Conservation (phyloP, 2,329 filamentous ascomycete genomes). For the Ceratocystis albifundus region DNA sequence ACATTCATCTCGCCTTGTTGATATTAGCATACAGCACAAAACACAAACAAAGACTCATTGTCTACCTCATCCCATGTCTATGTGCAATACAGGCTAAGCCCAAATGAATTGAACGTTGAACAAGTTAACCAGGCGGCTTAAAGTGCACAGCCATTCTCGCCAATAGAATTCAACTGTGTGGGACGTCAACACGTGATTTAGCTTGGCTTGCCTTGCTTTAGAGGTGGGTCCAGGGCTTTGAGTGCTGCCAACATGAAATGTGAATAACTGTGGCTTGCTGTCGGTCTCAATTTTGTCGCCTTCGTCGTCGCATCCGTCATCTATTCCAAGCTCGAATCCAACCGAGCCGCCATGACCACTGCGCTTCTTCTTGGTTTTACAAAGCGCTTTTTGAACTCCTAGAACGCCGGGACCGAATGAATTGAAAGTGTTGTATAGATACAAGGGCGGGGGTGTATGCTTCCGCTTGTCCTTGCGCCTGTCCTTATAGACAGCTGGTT, state of each 20-base stretch:
- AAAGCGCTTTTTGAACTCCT: constrained; percentile 39
- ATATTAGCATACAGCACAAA: neutral
- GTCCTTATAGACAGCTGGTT: constrained; percentile 37
- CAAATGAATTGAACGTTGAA: neutral
- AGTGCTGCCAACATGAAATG: neutral
- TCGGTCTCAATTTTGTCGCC: constrained; percentile 43
- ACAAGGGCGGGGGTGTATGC: constrained; percentile 27
- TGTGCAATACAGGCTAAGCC: neutral
- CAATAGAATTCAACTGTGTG: constrained; percentile 1
- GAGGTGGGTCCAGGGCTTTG: neutral
- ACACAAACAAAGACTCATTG: neutral
- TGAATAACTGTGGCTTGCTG: neutral
- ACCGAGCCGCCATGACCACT: constrained; percentile 25
- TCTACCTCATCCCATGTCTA: neutral
- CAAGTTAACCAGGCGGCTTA: no score
- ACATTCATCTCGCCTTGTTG: neutral
- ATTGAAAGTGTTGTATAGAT: constrained; percentile 27
- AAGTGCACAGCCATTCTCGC: neutral
- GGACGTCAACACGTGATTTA: neutral
- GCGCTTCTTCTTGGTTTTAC: constrained; percentile 25
- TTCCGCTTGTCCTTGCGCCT: constrained; percentile 27
- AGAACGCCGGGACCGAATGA: constrained; percentile 38
- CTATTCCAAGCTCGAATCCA: constrained; percentile 31
- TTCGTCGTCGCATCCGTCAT: constrained; percentile 47
- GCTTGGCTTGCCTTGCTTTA: neutral